Percentiles rank a stretch among this genome's conserved stretches.
phyloP scores from a whole-genome alignment of 768 basidiomycete genomes.

The Xerocomellus chrysenteron region DNA sequence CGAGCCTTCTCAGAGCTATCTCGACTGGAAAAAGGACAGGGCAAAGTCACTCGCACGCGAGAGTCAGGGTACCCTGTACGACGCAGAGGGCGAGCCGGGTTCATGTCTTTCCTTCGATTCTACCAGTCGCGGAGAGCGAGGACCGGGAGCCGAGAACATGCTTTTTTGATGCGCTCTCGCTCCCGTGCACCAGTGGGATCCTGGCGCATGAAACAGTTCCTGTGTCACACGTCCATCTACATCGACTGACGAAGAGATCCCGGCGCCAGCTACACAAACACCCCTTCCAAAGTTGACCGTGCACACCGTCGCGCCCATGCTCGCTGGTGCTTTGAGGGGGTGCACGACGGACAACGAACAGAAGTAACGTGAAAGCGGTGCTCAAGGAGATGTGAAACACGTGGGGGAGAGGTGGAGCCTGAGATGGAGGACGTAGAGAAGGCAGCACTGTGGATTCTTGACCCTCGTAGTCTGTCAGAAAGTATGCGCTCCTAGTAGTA shows the following conservation, averaged over 20 bases:
- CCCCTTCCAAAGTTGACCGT: slow-evolving; percentile 62
- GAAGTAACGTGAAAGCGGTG: slow-evolving; percentile 51
- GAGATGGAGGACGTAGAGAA: slow-evolving; percentile 15
- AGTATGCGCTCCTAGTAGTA: slow-evolving; percentile 5
- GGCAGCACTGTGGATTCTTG: slow-evolving; percentile 70
- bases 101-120: slow-evolving; percentile 45
- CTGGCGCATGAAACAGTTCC: slow-evolving; percentile 43
- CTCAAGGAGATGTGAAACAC: slow-evolving; percentile 56
- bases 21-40: slow-evolving; percentile 55
- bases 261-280: slow-evolving; percentile 52
- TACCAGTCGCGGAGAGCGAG: slow-evolving; percentile 7
- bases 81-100: slow-evolving; percentile 28
- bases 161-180: slow-evolving; percentile 49
- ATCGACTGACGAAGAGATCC: slow-evolving; percentile 38
- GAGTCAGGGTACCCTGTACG: slow-evolving; percentile 4
- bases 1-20: slow-evolving; percentile 53
- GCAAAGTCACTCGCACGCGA: slow-evolving; percentile 7
- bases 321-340: slow-evolving; percentile 51
- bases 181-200: slow-evolving; percentile 55
- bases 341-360: too few species aligned
- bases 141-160: neutral
- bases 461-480: slow-evolving; percentile 59
- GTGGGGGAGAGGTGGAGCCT: slow-evolving; percentile 2
- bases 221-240: neutral
- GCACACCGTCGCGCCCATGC: slow-evolving; percentile 75